Base-by-base conservation (phyloP, 805 yeast genomes). In the Pichia sporocuriosa region DNA sequence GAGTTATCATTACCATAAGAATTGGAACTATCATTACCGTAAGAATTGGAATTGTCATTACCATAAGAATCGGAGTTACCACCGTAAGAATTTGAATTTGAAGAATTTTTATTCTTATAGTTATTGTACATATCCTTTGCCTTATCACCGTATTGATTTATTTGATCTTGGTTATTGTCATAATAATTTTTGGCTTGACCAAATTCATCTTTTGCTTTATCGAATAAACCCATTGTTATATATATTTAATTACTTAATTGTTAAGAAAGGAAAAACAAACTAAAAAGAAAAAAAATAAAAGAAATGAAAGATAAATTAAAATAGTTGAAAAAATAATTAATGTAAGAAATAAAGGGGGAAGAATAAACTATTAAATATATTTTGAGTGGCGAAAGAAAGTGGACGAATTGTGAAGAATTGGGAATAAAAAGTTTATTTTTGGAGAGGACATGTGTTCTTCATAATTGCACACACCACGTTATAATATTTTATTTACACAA, bases 1-100 rank as follows among this genome's bases (percentile, higher is more conserved):
- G 52, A 51, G 40, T 53, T 51, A 42, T 52, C 51, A 21, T 42
- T 37, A 31, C 53, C 50, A 24, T 47, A 48, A 3, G 50, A 47
- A 21, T 47, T 43, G 46, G 54, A 51, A 44, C 50, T 50, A 26
- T 55, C 52, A 38, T 57, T 51, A 26, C 65, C 69, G 48, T 56
- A 59, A 28, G 62, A 58, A 53, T 64, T 10, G 17, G 57, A 49
- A 26, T 35, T 49, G 30, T 55, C 52, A 38, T 57, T 51, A 26
- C 65, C 69, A 48, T 56, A 59, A 28, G 62, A 58, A 53, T 64
- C 13, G 17, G 57, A 49, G 41, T 47, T 43, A n/a, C n/a, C n/a
- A n/a, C n/a, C n/a, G n/a, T n/a, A n/a, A n/a, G n/a, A n/a, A n/a
- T n/a, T n/a, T n/a, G n/a, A n/a, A n/a, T n/a, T n/a, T n/a, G n/a